Evolutionary conservation across 148 eudicot genomes (phyloP).

Genomic region (Vaccinium macrocarpon): DNA sequence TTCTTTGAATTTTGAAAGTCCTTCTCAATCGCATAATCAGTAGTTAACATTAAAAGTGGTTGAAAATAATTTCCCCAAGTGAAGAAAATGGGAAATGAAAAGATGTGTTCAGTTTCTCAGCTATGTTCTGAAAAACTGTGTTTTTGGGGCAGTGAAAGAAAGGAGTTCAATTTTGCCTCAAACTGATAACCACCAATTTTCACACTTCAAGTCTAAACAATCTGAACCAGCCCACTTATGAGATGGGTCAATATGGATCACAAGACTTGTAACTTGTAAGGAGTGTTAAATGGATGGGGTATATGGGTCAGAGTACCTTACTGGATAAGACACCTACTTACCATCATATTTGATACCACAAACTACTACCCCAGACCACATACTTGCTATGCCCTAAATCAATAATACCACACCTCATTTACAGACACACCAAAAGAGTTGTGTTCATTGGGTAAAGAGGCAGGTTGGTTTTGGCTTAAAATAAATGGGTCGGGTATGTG

Average conservation of each 20-base stretch:
- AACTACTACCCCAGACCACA: background rate
- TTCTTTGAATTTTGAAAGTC: background rate
- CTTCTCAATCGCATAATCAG: background rate
- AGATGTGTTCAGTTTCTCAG: background rate
- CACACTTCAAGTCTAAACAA: background rate
- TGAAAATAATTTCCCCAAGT: background rate
- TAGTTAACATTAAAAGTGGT: background rate
- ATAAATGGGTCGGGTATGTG: background rate
- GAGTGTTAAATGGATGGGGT: background rate
- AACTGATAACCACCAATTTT: background rate
- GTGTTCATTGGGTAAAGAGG: background rate
- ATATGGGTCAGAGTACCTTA: background rate
- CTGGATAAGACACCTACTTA: background rate
- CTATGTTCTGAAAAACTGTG: background rate
- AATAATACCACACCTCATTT: background rate
- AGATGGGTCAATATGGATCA: background rate
- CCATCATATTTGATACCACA: background rate
- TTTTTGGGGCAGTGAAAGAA: background rate
- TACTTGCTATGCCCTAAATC: background rate
- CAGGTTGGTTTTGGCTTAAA: background rate
- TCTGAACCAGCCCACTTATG: background rate
- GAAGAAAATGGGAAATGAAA: background rate
- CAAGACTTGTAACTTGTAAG: background rate
- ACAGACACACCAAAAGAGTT: background rate
- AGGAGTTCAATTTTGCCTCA: background rate